A percentile compares a stretch with the other conserved stretches of the same genome.
Conservation (phyloP, 148 eudicot species). For the Fagopyrum esculentum region DNA sequence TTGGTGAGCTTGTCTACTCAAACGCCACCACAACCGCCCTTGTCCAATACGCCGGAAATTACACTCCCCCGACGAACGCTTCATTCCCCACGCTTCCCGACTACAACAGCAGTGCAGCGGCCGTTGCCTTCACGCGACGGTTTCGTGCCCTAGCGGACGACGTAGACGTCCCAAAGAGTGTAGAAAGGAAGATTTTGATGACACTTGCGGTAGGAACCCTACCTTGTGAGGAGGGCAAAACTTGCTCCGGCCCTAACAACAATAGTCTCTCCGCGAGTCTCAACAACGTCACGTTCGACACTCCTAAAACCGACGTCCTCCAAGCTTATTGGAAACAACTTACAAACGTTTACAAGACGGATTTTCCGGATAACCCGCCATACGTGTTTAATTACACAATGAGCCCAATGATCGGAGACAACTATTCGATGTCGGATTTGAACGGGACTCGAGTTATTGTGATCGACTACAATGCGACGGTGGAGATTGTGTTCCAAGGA, state of each 20-base stretch:
- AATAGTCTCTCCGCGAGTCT: conserved; percentile 17
- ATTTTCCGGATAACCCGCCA: neutral
- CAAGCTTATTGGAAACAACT: neutral
- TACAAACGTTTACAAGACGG: neutral
- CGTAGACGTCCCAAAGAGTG: conserved; percentile 16
- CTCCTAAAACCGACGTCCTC: conserved; percentile 21
- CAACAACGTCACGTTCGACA: conserved; percentile 26
- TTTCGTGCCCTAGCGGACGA: conserved; percentile 15
- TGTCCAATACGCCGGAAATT: conserved; percentile 17
- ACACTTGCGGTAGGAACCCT: conserved; percentile 12
- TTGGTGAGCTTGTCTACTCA: neutral
- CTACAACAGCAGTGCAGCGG: neutral
- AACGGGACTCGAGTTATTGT: neutral
- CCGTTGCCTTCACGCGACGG: conserved; percentile 12
- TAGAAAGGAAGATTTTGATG: conserved; percentile 11
- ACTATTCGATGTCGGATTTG: neutral
- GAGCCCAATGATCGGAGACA: neutral
- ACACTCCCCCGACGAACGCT: neutral
- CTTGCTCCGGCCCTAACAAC: neutral
- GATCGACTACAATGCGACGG: neutral
- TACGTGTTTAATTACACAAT: neutral
- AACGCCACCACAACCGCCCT: conserved; percentile 24
- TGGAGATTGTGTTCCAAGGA: conserved; percentile 10
- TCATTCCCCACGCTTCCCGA: conserved; percentile 23
- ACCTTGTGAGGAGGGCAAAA: conserved; percentile 10